Conservation (phyloP, 2,329 filamentous ascomycete genomes). For the Arthrobotrys entomopaga region DNA sequence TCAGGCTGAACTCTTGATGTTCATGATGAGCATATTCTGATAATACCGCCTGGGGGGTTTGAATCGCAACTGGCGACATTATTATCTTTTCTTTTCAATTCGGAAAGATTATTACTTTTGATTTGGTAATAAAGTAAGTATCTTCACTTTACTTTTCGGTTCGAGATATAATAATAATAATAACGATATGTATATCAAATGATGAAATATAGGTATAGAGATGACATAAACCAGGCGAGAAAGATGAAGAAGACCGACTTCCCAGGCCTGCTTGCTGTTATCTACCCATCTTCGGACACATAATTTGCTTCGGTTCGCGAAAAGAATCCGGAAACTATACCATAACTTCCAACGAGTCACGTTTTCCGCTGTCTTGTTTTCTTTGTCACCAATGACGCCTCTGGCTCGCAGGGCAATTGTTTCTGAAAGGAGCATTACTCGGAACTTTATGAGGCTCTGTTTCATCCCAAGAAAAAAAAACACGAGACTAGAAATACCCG, state of each 20-base stretch:
- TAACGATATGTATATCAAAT: too few species aligned
- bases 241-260: background rate
- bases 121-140: conserved; percentile 9
- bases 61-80: conserved; percentile 49
- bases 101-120: background rate
- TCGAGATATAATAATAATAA: background rate
- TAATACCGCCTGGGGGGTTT: conserved; percentile 40
- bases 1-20: conserved; percentile 26
- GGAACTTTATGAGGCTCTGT: conserved; percentile 43
- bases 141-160: background rate
- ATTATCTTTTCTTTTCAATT: conserved; percentile 3
- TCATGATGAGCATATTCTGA: conserved; percentile 20
- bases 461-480: background rate
- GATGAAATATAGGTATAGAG: conserved; percentile 1
- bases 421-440: conserved; percentile 55
- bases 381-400: conserved; percentile 29
- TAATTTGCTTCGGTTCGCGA: conserved; percentile 23
- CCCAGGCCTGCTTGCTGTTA: conserved; percentile 14
- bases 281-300: conserved; percentile 54
- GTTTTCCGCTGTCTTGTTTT: conserved; percentile 7
- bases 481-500: too few species aligned
- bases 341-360: conserved; percentile 7
- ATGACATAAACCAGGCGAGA: background rate
- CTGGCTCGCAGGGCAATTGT: conserved; percentile 2
- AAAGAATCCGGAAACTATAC: conserved; percentile 41